A percentile compares a stretch with the other conserved stretches of the same genome.
phyloP scores from a whole-genome alignment of 257 asterid species.

The Coffea canephora region DNA sequence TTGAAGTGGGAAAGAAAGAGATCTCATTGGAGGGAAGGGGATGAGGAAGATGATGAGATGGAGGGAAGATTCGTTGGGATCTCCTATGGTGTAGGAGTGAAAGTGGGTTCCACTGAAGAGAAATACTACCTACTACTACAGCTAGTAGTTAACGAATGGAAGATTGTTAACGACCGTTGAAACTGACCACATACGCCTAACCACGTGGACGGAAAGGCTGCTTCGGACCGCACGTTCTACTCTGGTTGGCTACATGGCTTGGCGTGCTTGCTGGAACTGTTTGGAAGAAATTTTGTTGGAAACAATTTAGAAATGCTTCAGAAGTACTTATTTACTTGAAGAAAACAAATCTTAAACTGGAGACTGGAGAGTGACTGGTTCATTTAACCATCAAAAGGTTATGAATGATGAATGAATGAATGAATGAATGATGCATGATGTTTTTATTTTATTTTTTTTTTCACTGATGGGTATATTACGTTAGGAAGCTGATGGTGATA shows the following conservation, averaged over 20 bases:
- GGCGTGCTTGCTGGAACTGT: background rate
- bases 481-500: background rate
- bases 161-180: slow-evolving; percentile 31
- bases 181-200: slow-evolving; percentile 39
- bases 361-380: background rate
- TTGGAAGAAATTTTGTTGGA: background rate
- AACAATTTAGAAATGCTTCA: background rate
- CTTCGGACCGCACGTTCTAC: slow-evolving; percentile 52
- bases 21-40: slow-evolving; percentile 15
- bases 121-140: background rate
- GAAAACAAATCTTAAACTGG: background rate
- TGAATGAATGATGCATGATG: background rate
- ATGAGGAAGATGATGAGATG: slow-evolving; percentile 35
- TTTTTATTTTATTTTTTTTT: background rate
- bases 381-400: background rate
- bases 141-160: slow-evolving; percentile 1
- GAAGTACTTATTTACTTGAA: background rate
- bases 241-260: background rate
- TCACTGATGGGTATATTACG: background rate
- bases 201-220: slow-evolving; percentile 34
- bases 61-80: slow-evolving; percentile 64
- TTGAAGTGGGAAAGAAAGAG: background rate
- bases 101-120: slow-evolving; percentile 26
- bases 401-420: too few species aligned
- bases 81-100: slow-evolving; percentile 44